A percentile compares a stretch with the other conserved stretches of the same genome.
These are phyloP conservation scores for Hura crepitans DNA, from an alignment of 441 rosid species.

Conservation along the genomic window DNA sequence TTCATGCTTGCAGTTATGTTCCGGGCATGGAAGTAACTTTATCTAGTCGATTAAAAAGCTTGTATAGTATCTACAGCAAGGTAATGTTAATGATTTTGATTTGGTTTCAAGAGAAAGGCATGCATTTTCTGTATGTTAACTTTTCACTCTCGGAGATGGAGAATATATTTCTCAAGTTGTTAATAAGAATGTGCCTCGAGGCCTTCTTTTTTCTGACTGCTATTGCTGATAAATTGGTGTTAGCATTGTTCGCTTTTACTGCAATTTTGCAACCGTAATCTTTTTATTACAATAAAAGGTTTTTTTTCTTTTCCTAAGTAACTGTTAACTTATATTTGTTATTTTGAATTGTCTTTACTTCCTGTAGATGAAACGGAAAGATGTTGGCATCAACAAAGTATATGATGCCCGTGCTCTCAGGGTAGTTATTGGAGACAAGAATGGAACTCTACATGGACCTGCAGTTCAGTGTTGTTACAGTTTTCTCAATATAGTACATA, in stretches of 20 bases:
- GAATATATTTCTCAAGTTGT: no score
- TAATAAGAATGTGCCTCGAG: not conserved
- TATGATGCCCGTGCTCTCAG: conserved; percentile 76
- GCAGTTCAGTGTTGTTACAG: conserved; percentile 73
- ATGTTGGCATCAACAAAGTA: conserved; percentile 52
- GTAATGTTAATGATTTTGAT: conserved; percentile 29
- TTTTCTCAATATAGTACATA: conserved; percentile 60
- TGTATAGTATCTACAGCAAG: conserved; percentile 67
- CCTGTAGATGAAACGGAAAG: conserved; percentile 68
- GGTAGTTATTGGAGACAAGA: conserved; percentile 71
- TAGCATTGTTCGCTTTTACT: not conserved
- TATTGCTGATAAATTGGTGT: not conserved
- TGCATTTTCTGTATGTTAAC: not conserved
- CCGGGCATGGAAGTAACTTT: conserved; percentile 82
- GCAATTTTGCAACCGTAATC: not conserved
- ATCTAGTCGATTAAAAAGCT: conserved; percentile 66
- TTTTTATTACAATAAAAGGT: not conserved
- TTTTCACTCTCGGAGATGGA: not conserved
- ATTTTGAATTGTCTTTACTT: not conserved
- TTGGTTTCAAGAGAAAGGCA: conserved; percentile 8
- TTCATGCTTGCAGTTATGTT: conserved; percentile 47
- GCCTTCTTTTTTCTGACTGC: not conserved
- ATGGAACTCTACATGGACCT: conserved; percentile 65
- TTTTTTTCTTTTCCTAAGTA: not conserved
- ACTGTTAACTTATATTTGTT: not conserved